Percentiles rank a stretch among this genome's conserved stretches.
phyloP scores from a whole-genome alignment of 805 yeast species.

The Monosporozyma solicola region DNA sequence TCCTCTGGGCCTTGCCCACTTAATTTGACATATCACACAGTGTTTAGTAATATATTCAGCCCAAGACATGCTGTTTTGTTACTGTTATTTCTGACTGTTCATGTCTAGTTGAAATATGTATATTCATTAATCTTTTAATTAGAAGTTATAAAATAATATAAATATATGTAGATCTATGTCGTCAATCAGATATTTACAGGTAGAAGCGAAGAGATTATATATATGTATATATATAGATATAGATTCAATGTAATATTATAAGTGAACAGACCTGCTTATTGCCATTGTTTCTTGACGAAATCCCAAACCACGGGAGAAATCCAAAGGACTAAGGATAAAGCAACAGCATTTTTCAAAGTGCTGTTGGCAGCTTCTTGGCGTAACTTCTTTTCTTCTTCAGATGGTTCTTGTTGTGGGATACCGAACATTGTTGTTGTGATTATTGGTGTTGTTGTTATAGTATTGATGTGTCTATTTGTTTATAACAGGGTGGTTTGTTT shows the following conservation, averaged over 20 bases:
- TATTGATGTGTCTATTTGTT: neutral
- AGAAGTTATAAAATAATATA: neutral
- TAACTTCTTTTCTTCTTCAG: conserved; percentile 58
- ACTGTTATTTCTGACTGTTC: neutral
- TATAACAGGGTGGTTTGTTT: too few relatives aligned
- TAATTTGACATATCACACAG: neutral
- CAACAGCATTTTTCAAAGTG: conserved; percentile 51
- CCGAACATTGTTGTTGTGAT: conserved; percentile 35
- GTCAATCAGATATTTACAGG: neutral
- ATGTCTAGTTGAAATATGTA: neutral
- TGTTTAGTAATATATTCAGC: neutral
- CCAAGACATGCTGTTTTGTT: neutral
- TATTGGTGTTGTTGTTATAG: neutral
- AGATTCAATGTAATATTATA: neutral
- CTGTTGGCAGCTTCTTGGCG: conserved; percentile 55
- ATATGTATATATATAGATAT: neutral
- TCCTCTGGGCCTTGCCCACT: neutral
- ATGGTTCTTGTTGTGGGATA: conserved; percentile 42
- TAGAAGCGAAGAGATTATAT: neutral
- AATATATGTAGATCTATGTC: neutral
- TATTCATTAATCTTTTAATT: neutral
- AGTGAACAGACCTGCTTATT: conserved; percentile 9
- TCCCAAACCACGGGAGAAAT: conserved; percentile 30
- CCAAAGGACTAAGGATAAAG: conserved; percentile 57
- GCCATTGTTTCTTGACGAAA: conserved; percentile 29